Conservation (phyloP, 495 filamentous ascomycete genomes). For the Talaromyces borbonicus region DNA sequence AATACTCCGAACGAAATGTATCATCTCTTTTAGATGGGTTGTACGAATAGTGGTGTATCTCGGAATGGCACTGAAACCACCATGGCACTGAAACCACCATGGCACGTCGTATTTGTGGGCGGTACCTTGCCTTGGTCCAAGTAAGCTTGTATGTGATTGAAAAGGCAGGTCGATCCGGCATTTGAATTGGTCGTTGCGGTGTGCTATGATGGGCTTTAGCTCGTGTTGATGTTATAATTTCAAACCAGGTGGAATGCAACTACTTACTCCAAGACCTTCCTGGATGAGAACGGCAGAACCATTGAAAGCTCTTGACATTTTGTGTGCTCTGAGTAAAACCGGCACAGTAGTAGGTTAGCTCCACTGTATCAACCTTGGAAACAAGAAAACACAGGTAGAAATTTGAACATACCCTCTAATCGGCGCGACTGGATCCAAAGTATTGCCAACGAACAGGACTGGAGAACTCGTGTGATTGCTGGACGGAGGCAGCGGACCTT, state of each 20-base stretch:
- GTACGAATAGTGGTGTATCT: too few species aligned
- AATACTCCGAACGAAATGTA: too few species aligned
- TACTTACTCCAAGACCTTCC: constrained; percentile 19
- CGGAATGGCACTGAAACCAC: too few species aligned
- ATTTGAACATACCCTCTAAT: constrained; percentile 16
- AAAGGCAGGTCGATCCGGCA: neutral
- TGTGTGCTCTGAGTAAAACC: constrained; percentile 24
- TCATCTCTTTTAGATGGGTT: too few species aligned
- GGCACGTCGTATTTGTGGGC: constrained; percentile 1
- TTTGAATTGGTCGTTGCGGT: neutral
- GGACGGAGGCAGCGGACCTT: constrained; percentile 6
- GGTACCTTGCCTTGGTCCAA: neutral
- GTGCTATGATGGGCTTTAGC: neutral
- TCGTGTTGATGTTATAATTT: neutral
- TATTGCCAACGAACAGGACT: constrained; percentile 40
- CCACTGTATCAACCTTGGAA: too few species aligned
- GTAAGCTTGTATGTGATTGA: neutral
- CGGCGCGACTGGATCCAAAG: constrained; percentile 43
- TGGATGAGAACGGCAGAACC: constrained; percentile 37
- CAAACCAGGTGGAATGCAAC: neutral
- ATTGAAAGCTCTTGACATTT: constrained; percentile 39
- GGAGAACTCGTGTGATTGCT: constrained; percentile 32
- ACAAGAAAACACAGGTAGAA: too few species aligned
- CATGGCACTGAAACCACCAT: too few species aligned
- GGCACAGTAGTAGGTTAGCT: constrained; percentile 2